phyloP scores from a whole-genome alignment of 148 eudicot genomes.

The Polygonum maritimum region DNA sequence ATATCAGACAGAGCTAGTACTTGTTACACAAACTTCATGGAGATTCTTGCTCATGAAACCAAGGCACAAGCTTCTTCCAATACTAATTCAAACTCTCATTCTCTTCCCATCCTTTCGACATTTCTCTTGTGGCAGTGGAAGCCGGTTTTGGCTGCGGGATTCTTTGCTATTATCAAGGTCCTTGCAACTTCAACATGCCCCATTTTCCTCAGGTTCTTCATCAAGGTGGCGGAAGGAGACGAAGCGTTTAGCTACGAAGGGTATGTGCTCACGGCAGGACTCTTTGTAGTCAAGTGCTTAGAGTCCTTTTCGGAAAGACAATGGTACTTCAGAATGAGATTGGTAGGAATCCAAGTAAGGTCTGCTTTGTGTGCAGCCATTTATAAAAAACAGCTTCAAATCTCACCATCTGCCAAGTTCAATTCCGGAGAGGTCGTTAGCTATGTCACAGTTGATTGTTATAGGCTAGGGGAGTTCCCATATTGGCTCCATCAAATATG shows the following conservation, averaged over 20 bases:
- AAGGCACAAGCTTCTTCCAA: constrained; percentile 12
- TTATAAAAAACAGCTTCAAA: constrained; percentile 42
- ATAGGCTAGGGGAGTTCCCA: constrained; percentile 51
- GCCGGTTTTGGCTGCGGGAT: constrained; percentile 33
- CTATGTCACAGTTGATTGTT: constrained; percentile 45
- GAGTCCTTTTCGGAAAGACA: constrained; percentile 55
- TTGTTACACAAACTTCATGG: constrained; percentile 32
- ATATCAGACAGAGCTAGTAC: constrained; percentile 30
- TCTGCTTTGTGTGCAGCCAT: constrained; percentile 45
- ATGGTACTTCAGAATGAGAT: constrained; percentile 37
- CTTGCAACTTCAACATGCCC: constrained; percentile 43
- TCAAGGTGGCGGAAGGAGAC: constrained; percentile 22
- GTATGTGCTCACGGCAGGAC: constrained; percentile 20
- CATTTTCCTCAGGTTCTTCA: constrained; percentile 37
- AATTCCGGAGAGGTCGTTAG: constrained; percentile 50
- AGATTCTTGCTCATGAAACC: constrained; percentile 8
- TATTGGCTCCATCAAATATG: constrained; percentile 54
- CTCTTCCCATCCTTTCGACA: constrained; percentile 19
- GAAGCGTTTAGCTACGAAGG: constrained; percentile 30
- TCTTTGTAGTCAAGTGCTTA: constrained; percentile 30
- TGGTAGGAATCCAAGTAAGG: constrained; percentile 45
- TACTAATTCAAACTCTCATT: not conserved
- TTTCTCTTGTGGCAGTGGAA: constrained; percentile 38
- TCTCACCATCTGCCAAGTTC: constrained; percentile 31
- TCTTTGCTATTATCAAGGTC: constrained; percentile 38